Evolutionary conservation across 140 eudicot species (phyloP), one percentile per base, ranked within the genome.

Genomic region (Oenanthe javanica): DNA sequence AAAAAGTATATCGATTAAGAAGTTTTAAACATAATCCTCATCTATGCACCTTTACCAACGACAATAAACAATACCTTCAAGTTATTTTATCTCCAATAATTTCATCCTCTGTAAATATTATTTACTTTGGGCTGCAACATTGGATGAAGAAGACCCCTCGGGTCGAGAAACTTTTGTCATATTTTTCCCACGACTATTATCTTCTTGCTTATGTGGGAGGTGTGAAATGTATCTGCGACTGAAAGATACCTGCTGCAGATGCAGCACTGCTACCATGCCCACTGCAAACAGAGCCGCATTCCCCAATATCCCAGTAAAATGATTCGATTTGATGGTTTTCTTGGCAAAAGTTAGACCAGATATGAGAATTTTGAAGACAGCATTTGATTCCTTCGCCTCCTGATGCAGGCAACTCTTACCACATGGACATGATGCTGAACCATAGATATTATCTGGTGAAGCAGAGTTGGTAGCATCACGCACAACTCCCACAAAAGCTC

Each of bases 201-300:
- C 88, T 82, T 86, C 91, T 31, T 81, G 87, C 84, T 64, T 85
- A 47, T 75, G 79, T 61, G 82, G 84, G 69, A 80, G 74, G 79
- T 90, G 86, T 54, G 87, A 82, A 13, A 83, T 76, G 84, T 81
- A 82, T 27, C 84, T 84, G 2, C 84, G 87, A 76, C 89, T 87
- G 13, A 75, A 61, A n/a, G 89, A 79, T 9, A 83, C 87, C 80
- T 92, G 97, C 55, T 92, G 93, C 83, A 94, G 86, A 87, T 86
- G 97, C 86, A 92, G 66, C 79, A 92, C 50, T 5, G 94, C 97
- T 77, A 94, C 79, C 96, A 92, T 92, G 95, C 97, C 90, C 36
- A 89, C 84, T 38, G 98, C 92, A 77, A 94, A 83, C 81, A 94
- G 82, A 82, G 98, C 97, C 45, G 94, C 96, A 84, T 94, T 92